A percentile compares a stretch with the other conserved stretches of the same genome.
phyloP scores from a whole-genome alignment of 2,329 filamentous ascomycete species.

The Macrophomina pseudophaseolina region DNA sequence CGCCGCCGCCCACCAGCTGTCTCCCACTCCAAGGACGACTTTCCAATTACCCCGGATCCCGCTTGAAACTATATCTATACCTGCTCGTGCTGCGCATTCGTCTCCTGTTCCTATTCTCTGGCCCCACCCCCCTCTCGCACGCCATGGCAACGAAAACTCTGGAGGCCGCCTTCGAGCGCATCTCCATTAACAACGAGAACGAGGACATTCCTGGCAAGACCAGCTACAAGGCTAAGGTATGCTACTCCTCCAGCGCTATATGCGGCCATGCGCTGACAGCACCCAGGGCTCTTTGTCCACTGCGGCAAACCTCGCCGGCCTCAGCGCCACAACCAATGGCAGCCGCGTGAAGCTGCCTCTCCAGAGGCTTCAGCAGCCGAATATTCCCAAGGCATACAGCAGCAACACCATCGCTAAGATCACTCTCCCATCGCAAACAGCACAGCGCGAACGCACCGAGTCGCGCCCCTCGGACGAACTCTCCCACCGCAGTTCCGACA shows the following conservation, averaged over 20 bases:
- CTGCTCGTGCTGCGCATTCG: background rate
- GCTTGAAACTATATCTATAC: background rate
- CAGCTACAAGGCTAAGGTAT: slow-evolving; percentile 79
- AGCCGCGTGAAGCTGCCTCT: slow-evolving; percentile 74
- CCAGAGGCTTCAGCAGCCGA: slow-evolving; percentile 84
- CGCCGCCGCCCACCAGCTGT: background rate
- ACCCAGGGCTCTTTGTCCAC: slow-evolving; percentile 54
- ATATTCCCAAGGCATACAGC: slow-evolving; percentile 55
- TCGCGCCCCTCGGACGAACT: slow-evolving; percentile 43
- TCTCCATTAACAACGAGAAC: slow-evolving; percentile 90
- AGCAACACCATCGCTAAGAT: slow-evolving; percentile 61
- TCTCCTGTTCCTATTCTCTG: background rate
- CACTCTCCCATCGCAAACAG: slow-evolving; percentile 69
- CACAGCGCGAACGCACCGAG: slow-evolving; percentile 52
- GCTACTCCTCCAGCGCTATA: slow-evolving; percentile 21
- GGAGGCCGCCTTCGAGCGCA: slow-evolving; percentile 86
- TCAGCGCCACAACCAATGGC: slow-evolving; percentile 49
- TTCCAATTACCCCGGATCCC: slow-evolving; percentile 19
- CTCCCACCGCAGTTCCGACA: slow-evolving; percentile 43
- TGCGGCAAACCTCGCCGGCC: slow-evolving; percentile 54
- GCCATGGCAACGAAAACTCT: slow-evolving; percentile 75
- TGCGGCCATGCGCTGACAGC: background rate
- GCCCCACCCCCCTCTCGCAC: background rate
- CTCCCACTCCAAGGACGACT: slow-evolving; percentile 25
- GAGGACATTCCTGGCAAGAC: slow-evolving; percentile 61